Conservation (phyloP, 2,329 filamentous ascomycete genomes). For the Hypoxylon sp. region DNA sequence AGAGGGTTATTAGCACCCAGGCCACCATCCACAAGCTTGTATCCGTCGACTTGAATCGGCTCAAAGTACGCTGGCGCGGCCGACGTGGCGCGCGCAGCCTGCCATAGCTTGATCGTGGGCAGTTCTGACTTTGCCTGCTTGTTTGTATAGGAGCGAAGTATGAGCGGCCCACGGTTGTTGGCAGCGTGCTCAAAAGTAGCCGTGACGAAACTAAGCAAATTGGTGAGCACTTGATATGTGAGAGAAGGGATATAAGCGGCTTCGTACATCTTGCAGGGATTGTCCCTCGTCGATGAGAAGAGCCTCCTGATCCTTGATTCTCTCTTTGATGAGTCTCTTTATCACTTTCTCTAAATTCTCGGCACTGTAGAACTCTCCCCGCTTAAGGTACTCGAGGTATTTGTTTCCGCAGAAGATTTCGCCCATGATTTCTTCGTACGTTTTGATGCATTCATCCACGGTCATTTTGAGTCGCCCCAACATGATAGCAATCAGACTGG, state of each 20-base stretch:
- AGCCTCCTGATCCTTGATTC: not conserved
- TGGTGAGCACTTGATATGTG: not conserved
- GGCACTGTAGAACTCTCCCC: not conserved
- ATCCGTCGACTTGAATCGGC: not conserved
- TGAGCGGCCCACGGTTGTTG: not conserved
- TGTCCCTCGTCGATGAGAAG: not conserved
- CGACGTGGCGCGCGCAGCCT: not conserved
- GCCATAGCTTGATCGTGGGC: not conserved
- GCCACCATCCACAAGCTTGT: not conserved
- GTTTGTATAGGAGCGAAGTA: not conserved
- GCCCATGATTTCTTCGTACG: not conserved
- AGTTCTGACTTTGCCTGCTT: not conserved
- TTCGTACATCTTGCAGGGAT: not conserved
- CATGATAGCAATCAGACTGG: not conserved
- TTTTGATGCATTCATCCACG: not conserved
- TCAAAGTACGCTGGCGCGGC: not conserved
- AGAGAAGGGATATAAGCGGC: not conserved
- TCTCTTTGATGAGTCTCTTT: not conserved
- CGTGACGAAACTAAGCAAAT: not conserved
- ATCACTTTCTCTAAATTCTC: not conserved
- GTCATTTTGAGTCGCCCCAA: not conserved
- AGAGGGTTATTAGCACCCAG: conserved; percentile 3
- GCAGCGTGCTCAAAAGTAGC: not conserved
- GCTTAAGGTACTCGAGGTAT: not conserved
- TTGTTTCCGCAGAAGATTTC: not conserved